phyloP scores from a whole-genome alignment of 1,284 basidiomycete genomes.

The Ustilago esculenta region DNA sequence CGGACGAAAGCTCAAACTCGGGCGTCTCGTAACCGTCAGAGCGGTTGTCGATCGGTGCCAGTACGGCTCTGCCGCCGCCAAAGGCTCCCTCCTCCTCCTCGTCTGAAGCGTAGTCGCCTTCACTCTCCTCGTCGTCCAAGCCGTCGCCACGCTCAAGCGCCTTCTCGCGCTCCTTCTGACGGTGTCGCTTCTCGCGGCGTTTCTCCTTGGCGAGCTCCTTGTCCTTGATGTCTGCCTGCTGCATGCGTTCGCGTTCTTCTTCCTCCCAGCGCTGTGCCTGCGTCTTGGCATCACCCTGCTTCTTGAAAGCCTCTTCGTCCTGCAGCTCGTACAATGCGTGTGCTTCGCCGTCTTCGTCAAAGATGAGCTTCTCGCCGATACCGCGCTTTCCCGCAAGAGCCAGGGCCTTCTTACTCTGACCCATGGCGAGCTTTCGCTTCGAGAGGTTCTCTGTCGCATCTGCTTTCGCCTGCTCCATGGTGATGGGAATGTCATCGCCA shows the following conservation, averaged over 20 bases:
- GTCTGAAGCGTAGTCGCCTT: slow-evolving; percentile 48
- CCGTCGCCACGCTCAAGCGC: slow-evolving; percentile 70
- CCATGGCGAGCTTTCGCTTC: slow-evolving; percentile 77
- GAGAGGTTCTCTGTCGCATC: slow-evolving; percentile 69
- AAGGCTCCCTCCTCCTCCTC: slow-evolving; percentile 66
- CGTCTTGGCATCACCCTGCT: slow-evolving; percentile 78
- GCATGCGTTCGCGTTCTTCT: slow-evolving; percentile 85
- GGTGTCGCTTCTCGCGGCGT: slow-evolving; percentile 71
- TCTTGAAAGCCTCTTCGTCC: slow-evolving; percentile 77
- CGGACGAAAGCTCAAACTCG: slow-evolving; percentile 55
- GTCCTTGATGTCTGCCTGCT: slow-evolving; percentile 73
- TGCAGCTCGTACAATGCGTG: slow-evolving; percentile 75
- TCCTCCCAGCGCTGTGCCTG: slow-evolving; percentile 75
- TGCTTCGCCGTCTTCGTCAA: slow-evolving; percentile 74
- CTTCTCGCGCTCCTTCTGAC: slow-evolving; percentile 84
- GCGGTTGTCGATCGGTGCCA: slow-evolving; percentile 48
- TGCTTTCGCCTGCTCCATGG: slow-evolving; percentile 65
- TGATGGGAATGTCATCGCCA: slow-evolving; percentile 17
- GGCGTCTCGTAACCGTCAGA: slow-evolving; percentile 62
- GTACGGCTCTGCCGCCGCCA: slow-evolving; percentile 66
- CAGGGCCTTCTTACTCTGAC: slow-evolving; percentile 81
- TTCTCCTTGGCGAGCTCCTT: slow-evolving; percentile 63
- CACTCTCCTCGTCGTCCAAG: slow-evolving; percentile 58
- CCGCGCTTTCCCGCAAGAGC: slow-evolving; percentile 82
- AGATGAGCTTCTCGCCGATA: slow-evolving; percentile 80